Evolutionary conservation across 306 rosid species (phyloP).

Genomic region (Vigna unguiculata): DNA sequence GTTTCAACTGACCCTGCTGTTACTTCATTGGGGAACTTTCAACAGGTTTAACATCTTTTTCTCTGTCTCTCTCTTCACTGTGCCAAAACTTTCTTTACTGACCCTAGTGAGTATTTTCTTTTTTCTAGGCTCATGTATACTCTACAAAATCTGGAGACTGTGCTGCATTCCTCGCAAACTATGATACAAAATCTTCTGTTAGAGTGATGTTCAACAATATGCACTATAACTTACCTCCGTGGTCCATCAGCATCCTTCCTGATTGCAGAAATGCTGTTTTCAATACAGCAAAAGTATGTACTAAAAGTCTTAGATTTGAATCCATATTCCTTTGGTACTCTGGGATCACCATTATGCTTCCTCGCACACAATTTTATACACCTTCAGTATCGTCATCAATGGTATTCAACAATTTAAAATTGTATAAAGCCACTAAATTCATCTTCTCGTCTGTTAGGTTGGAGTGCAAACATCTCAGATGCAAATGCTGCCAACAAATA

Average conservation of each 20-base stretch:
- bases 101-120: conserved; percentile 36
- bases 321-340: conserved; percentile 24
- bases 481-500: conserved; percentile 89
- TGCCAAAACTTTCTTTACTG: conserved; percentile 40
- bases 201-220: conserved; percentile 96
- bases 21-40: conserved; percentile 84
- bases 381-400: conserved; percentile 21
- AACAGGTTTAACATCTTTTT: conserved; percentile 67
- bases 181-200: conserved; percentile 70
- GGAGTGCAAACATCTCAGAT: conserved; percentile 98
- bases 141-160: conserved; percentile 85
- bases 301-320: conserved; percentile 15
- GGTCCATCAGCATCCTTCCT: conserved; percentile 97
- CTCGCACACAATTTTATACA: conserved; percentile 29
- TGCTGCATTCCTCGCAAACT: conserved; percentile 93
- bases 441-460: conserved; percentile 58
- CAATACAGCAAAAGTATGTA: conserved; percentile 89
- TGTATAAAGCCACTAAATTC: conserved; percentile 37
- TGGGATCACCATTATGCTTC: conserved; percentile 31
- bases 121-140: conserved; percentile 80
- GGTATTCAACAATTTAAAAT: conserved; percentile 14
- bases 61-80: background rate
- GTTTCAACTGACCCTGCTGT: conserved; percentile 87
- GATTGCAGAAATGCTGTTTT: conserved; percentile 93
- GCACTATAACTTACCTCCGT: conserved; percentile 97